These are phyloP conservation scores for Aspergillus japonicus DNA, from an alignment of 2,329 filamentous ascomycete genomes.

Conservation along the genomic window DNA sequence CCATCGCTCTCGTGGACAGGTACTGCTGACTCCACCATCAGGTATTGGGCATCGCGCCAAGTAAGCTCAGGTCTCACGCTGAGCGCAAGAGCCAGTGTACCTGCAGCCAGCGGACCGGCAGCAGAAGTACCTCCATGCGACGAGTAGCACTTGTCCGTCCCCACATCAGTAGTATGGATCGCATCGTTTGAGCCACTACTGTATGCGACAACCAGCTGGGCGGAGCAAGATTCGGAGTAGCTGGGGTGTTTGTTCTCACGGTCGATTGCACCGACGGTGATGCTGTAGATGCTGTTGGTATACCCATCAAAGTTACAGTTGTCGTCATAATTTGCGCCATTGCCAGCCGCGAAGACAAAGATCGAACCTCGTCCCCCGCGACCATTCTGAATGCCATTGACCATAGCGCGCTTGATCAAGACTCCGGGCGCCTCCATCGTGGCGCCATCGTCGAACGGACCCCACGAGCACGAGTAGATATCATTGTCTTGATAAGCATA, in stretches of 20 bases:
- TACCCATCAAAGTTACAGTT: conserved; percentile 99
- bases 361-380: conserved; percentile 81
- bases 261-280: conserved; percentile 92
- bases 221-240: conserved; percentile 95
- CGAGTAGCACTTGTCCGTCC: conserved; percentile 72
- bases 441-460: conserved; percentile 85
- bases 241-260: conserved; percentile 84
- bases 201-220: conserved; percentile 92
- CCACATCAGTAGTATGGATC: conserved; percentile 96
- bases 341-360: conserved; percentile 95
- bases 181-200: conserved; percentile 85
- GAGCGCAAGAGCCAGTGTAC: conserved; percentile 85
- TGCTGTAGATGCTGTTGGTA: conserved; percentile 98
- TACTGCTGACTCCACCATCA: conserved; percentile 79
- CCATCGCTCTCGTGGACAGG: conserved; percentile 71
- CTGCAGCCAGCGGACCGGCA: conserved; percentile 87
- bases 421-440: conserved; percentile 94
- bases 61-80: conserved; percentile 80
- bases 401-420: conserved; percentile 84
- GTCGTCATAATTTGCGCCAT: conserved; percentile 81
- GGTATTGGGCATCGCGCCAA: conserved; percentile 93
- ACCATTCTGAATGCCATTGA: conserved; percentile 87
- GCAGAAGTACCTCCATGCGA: conserved; percentile 94
- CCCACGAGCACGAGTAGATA: conserved; percentile 99
- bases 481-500: conserved; percentile 89